phyloP scores from a whole-genome alignment of 1,284 basidiomycete genomes.

The Heliocybe sulcata region DNA sequence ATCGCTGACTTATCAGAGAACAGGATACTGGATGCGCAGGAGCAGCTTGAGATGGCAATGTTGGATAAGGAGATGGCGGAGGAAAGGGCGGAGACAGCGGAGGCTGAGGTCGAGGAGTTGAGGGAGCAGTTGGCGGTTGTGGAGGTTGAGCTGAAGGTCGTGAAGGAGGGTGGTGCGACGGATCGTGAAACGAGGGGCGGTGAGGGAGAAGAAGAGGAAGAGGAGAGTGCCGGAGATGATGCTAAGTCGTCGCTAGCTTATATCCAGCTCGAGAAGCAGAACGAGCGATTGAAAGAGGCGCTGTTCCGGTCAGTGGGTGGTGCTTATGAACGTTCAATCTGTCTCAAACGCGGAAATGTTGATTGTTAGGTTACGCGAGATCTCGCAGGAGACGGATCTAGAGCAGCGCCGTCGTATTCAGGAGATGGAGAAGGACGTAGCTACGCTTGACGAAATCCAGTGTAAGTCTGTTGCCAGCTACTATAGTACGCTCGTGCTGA shows the following conservation, averaged over 20 bases:
- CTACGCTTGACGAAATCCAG: constrained; percentile 62
- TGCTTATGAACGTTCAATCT: not conserved
- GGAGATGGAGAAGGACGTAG: constrained; percentile 88
- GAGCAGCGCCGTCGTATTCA: constrained; percentile 78
- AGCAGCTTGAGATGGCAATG: constrained; percentile 92
- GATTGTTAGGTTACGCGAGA: constrained; percentile 67
- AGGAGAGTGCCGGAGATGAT: constrained; percentile 34
- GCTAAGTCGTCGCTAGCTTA: constrained; percentile 70
- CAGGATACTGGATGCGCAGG: constrained; percentile 66
- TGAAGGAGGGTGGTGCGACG: constrained; percentile 66
- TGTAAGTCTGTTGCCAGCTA: constrained; percentile 28
- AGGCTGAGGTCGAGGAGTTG: constrained; percentile 70
- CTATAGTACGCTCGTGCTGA: not conserved
- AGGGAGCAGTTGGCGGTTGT: constrained; percentile 77
- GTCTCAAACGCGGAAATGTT: not conserved
- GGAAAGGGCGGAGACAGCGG: constrained; percentile 80
- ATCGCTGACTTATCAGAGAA: constrained; percentile 53
- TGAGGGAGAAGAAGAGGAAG: constrained; percentile 18
- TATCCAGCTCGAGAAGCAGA: constrained; percentile 94
- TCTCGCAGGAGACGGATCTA: constrained; percentile 82
- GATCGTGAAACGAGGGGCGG: too few species aligned
- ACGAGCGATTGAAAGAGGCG: constrained; percentile 92
- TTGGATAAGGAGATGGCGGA: constrained; percentile 97
- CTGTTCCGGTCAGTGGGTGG: constrained; percentile 60
- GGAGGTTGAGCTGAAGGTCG: constrained; percentile 78